Evolutionary conservation across 495 filamentous ascomycete genomes (phyloP).

Genomic region (Neurospora sublineolata): DNA sequence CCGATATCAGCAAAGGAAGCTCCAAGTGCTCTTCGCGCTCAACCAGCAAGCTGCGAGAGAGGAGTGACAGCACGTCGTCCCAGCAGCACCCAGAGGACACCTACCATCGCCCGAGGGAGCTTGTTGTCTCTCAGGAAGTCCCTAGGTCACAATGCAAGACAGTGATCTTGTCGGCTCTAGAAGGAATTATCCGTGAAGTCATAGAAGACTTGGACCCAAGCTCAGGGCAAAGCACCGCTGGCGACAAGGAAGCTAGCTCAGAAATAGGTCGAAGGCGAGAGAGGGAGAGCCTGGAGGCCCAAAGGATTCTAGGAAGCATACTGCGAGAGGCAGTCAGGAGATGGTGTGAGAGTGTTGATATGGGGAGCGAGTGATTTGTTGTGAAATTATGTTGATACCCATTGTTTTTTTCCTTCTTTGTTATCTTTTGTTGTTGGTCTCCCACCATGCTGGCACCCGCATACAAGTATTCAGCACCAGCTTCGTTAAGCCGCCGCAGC

Average conservation of each 20-base stretch:
- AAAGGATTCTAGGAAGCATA: slow-evolving; percentile 19
- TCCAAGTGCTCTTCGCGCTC: slow-evolving; percentile 31
- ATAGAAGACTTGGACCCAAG: slow-evolving; percentile 17
- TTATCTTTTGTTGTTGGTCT: not conserved
- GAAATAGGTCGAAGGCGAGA: not conserved
- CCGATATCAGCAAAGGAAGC: slow-evolving; percentile 29
- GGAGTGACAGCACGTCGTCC: slow-evolving; percentile 25
- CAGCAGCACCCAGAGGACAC: slow-evolving; percentile 1
- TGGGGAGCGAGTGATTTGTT: slow-evolving; percentile 15
- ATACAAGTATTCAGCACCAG: not conserved
- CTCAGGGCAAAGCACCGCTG: slow-evolving; percentile 9
- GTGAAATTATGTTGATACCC: not conserved
- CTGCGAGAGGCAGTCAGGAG: slow-evolving; percentile 30
- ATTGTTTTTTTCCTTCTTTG: not conserved
- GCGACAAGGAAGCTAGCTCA: slow-evolving; percentile 5
- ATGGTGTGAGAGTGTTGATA: slow-evolving; percentile 35
- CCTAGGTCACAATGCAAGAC: slow-evolving; percentile 37
- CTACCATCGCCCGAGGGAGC: slow-evolving; percentile 1
- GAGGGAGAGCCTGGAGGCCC: slow-evolving; percentile 10
- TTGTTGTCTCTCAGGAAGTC: slow-evolving; percentile 19
- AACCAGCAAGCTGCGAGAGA: slow-evolving; percentile 29
- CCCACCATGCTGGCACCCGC: not conserved
- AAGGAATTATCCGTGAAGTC: slow-evolving; percentile 36
- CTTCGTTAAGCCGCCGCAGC: not conserved
- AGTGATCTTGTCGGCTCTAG: slow-evolving; percentile 34